Base-by-base conservation (phyloP, 495 filamentous ascomycete genomes). In the Ascodesmis nigricans region DNA sequence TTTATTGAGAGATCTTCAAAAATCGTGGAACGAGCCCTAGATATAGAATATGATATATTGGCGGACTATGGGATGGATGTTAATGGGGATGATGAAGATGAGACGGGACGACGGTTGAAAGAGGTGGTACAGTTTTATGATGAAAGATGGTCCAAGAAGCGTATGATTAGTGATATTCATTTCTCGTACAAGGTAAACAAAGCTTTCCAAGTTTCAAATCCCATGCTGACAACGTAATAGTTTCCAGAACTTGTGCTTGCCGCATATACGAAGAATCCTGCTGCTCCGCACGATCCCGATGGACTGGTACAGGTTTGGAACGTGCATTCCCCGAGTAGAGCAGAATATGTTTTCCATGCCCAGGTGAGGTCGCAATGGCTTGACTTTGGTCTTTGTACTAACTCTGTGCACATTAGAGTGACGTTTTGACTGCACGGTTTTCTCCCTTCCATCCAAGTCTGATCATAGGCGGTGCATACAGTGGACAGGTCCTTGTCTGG, bases 301-400 rank as follows among this genome's bases (percentile, higher is more conserved):
- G 87, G 87, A 31, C 66, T 99, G 22, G 70, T 99, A 18, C 82
- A 93, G 51, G 71, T 99, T 25, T 99, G 87, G 87, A 99, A 93
- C 54, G 64, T 81, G 53, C 83, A 95, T 47, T 67, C 93, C 34
- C 82, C 81, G 37, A 77, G 79, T 43, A 75, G 87, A 27, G 78
- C 87, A 1, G 87, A 99, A 62, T 95, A 84, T 53, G 73, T 90
- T 29, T 93, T 95, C 53, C 80, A 92, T 55, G 83, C 82, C 5
- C 82, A 83, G 31, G 47, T 51, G 25, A 31, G 17, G 3, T 24
- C 4, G 15, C 13, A 25, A 23, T 30, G 8, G 22, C 43, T 34
- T 8, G 7, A 20, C 21, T 40, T 46, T 36, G 45, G 8, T 5
- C 14, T 31, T 5, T 48, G 31, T 6, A 32, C n/a, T 27, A 22